Percentiles rank a stretch among this genome's conserved stretches.
These are phyloP conservation scores for Fusarium brevicatenulatum DNA, from an alignment of 2,329 filamentous ascomycete species.

Conservation along the genomic window DNA sequence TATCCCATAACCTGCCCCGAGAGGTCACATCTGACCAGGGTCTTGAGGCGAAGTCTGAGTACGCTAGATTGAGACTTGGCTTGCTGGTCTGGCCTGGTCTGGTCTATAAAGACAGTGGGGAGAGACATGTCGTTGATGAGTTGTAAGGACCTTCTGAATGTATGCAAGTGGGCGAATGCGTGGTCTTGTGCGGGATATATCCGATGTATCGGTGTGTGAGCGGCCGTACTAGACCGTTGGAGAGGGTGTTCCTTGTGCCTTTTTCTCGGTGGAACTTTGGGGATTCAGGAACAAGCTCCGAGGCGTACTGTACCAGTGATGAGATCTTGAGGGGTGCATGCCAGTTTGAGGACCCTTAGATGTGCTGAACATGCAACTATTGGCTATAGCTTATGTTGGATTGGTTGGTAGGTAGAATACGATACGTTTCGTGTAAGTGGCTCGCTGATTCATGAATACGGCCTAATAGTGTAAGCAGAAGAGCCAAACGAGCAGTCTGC, in stretches of 20 bases:
- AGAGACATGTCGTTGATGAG: background rate
- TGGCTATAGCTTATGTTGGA: background rate
- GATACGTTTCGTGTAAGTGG: slow-evolving; percentile 5
- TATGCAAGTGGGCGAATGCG: slow-evolving; percentile 19
- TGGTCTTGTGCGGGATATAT: slow-evolving; percentile 19
- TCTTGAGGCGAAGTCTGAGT: slow-evolving; percentile 15
- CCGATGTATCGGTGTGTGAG: slow-evolving; percentile 16
- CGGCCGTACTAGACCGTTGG: slow-evolving; percentile 13
- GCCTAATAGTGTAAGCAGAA: background rate
- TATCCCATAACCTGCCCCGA: background rate
- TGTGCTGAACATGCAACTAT: background rate
- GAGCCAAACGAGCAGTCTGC: background rate
- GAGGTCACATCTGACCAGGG: slow-evolving; percentile 11
- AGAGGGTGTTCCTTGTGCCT: slow-evolving; percentile 10
- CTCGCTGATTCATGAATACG: background rate
- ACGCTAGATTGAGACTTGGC: slow-evolving; percentile 18
- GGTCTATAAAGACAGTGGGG: background rate
- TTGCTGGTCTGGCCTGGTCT: slow-evolving; percentile 4
- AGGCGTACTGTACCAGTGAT: background rate
- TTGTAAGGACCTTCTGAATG: background rate
- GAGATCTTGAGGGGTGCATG: slow-evolving; percentile 8
- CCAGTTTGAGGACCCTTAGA: slow-evolving; percentile 4
- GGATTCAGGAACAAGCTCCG: slow-evolving; percentile 18
- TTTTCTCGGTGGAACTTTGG: slow-evolving; percentile 6
- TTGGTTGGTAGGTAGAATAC: background rate